Conservation (phyloP, 495 filamentous ascomycete species). For the Penicillium bialowiezense region DNA sequence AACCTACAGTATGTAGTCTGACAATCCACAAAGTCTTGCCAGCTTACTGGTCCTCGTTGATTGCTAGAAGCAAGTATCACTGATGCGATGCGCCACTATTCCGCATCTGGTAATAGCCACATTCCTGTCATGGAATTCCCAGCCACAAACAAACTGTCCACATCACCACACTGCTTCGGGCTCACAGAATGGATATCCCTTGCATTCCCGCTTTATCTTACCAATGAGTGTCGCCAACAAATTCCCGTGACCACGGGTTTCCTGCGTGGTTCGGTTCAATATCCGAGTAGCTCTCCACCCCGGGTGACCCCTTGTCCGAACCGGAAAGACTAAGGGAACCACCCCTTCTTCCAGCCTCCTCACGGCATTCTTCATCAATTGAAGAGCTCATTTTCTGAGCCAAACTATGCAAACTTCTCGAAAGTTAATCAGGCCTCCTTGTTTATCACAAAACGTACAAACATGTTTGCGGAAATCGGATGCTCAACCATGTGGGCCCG, state of each 20-base stretch:
- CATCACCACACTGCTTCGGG: neutral
- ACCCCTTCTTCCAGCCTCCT: constrained; percentile 5
- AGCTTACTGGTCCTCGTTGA: no score
- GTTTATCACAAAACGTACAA: constrained; percentile 16
- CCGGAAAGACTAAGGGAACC: neutral
- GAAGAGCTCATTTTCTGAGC: neutral
- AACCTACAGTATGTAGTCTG: no score
- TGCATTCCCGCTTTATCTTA: neutral
- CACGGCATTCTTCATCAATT: neutral
- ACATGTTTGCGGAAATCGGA: constrained; percentile 5
- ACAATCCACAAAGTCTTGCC: no score
- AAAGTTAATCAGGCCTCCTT: neutral
- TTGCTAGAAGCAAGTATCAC: no score
- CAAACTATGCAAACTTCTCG: constrained; percentile 2
- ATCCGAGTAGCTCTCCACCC: neutral
- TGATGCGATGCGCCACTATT: neutral
- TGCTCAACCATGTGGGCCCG: neutral
- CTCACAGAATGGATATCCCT: neutral
- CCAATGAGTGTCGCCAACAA: no score
- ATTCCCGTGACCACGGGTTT: no score
- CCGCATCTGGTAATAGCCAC: constrained; percentile 2
- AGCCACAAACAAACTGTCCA: constrained; percentile 12
- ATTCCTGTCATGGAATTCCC: constrained; percentile 15
- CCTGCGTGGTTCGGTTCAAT: neutral
- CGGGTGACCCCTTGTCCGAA: neutral